Percentiles rank a stretch among this genome's conserved stretches.
Conservation (phyloP, 257 asterid genomes). For the Primulina eburnea region DNA sequence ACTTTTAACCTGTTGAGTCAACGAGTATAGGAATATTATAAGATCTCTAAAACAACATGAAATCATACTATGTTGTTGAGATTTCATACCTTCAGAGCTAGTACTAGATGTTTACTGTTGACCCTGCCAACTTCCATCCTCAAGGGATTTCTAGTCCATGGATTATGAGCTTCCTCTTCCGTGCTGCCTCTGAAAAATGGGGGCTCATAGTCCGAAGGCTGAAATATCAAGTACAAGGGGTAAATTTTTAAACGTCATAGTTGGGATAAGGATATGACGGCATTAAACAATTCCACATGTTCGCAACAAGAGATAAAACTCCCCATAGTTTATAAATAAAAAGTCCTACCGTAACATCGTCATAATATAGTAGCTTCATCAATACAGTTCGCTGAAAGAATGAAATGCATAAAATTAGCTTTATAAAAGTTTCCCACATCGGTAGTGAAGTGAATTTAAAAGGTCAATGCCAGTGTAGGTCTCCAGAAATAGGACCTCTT, state of each 20-base stretch:
- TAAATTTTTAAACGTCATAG: conserved; percentile 19
- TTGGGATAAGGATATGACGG: not conserved
- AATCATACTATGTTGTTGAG: conserved; percentile 13
- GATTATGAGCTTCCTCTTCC: conserved; percentile 70
- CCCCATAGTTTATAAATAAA: conserved; percentile 8
- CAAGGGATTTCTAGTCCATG: conserved; percentile 79
- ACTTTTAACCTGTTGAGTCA: conserved; percentile 74
- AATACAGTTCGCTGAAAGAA: conserved; percentile 80
- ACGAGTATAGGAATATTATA: conserved; percentile 17
- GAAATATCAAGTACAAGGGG: conserved; percentile 36
- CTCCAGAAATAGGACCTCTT: conserved; percentile 53
- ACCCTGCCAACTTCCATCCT: conserved; percentile 90
- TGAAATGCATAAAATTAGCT: conserved; percentile 22
- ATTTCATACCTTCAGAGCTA: conserved; percentile 74
- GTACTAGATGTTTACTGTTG: conserved; percentile 79
- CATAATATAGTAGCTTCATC: conserved; percentile 91
- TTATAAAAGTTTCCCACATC: conserved; percentile 6
- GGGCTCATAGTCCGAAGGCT: conserved; percentile 97
- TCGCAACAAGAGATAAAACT: conserved; percentile 8
- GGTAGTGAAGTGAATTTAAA: conserved; percentile 19
- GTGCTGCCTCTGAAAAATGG: conserved; percentile 91
- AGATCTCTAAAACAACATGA: conserved; percentile 18
- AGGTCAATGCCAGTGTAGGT: conserved; percentile 15
- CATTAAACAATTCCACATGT: not conserved
- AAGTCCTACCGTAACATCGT: conserved; percentile 76